Evolutionary conservation across 768 basidiomycete species (phyloP).

Genomic region (Cyathus striatus): DNA sequence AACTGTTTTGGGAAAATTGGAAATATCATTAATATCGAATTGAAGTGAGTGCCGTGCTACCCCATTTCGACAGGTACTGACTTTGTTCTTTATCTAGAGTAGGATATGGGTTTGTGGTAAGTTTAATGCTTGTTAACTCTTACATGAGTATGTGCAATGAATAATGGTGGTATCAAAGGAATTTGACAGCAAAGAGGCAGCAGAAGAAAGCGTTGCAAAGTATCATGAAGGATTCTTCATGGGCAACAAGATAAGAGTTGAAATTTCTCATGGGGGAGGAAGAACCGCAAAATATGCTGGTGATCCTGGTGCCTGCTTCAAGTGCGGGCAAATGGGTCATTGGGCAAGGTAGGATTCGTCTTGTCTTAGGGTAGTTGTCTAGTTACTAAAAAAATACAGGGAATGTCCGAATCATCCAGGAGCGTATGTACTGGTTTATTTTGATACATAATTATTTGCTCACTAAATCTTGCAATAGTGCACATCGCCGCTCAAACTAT

Average conservation of each 20-base stretch:
- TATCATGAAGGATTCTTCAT: conserved; percentile 89
- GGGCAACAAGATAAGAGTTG: conserved; percentile 90
- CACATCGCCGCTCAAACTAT: conserved; percentile 35
- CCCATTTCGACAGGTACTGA: conserved; percentile 8
- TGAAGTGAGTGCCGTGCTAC: conserved; percentile 56
- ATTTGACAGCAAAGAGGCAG: conserved; percentile 76
- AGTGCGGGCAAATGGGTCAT: conserved; percentile 80
- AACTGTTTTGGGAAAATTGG: conserved; percentile 87
- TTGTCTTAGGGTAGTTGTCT: too few species aligned
- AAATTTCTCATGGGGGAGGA: conserved; percentile 80
- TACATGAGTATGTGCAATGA: too few species aligned
- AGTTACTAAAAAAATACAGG: too few species aligned
- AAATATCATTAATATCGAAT: conserved; percentile 66
- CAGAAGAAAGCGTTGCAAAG: conserved; percentile 82
- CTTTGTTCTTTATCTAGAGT: conserved; percentile 41
- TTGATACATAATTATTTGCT: not conserved
- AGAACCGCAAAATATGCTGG: conserved; percentile 75
- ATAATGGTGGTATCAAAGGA: conserved; percentile 64
- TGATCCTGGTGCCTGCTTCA: conserved; percentile 88
- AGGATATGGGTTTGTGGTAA: conserved; percentile 88
- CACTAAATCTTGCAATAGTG: conserved; percentile 16
- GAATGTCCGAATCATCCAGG: conserved; percentile 64
- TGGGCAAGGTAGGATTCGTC: conserved; percentile 87
- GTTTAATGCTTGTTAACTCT: conserved; percentile 25
- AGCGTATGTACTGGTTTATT: conserved; percentile 35